phyloP scores from a whole-genome alignment of 2,329 filamentous ascomycete genomes.

The Alternaria incomplexa region DNA sequence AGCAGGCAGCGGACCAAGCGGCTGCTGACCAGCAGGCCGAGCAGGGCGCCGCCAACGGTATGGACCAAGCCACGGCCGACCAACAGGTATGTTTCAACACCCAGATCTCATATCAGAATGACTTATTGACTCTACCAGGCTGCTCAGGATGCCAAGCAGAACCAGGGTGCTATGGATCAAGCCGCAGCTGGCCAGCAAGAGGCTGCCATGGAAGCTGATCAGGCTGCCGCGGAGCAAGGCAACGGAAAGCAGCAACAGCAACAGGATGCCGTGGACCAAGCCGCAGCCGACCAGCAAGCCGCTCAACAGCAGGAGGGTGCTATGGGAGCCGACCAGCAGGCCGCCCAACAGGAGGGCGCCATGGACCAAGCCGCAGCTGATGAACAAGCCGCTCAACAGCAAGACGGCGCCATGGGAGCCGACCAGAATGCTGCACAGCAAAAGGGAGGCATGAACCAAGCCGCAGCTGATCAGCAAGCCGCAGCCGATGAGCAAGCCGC shows the following conservation, averaged over 20 bases:
- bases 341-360: neutral
- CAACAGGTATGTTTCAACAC: neutral
- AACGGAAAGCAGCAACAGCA: neutral
- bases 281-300: constrained; percentile 5
- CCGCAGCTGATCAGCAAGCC: constrained; percentile 2
- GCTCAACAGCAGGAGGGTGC: neutral
- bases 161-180: neutral
- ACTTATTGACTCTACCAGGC: neutral
- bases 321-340: neutral
- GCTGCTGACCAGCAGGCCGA: neutral
- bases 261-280: neutral
- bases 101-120: neutral
- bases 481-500: neutral
- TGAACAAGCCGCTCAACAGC: constrained; percentile 1
- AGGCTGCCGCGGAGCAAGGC: constrained; percentile 6
- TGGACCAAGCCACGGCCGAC: constrained; percentile 3
- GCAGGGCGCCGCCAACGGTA: neutral
- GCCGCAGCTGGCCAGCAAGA: constrained; percentile 3
- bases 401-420: neutral
- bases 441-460: neutral
- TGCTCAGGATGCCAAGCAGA: neutral
- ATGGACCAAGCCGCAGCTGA: constrained; percentile 3
- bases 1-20: neutral
- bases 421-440: neutral
- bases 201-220: neutral